phyloP scores from a whole-genome alignment of 768 basidiomycete genomes.

The Tephrocybe rancida region DNA sequence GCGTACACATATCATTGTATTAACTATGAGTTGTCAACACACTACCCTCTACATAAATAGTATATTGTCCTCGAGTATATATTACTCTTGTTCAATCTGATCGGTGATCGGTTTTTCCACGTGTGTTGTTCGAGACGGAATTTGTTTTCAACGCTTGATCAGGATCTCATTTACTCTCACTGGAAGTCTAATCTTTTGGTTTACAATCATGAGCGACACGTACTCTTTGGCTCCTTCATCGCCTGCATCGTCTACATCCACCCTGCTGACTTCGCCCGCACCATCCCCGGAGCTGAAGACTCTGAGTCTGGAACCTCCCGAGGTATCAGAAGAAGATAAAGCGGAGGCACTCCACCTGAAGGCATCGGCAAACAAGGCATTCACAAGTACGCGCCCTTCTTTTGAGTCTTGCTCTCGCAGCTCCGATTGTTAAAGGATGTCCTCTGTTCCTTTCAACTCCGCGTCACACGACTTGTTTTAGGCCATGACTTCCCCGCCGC shows the following conservation, averaged over 20 bases:
- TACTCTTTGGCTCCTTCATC: constrained; percentile 39
- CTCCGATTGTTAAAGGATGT: neutral
- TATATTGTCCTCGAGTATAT: neutral
- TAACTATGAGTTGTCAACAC: too few species aligned
- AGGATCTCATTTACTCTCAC: neutral
- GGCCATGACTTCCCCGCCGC: constrained; percentile 80
- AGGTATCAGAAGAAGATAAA: constrained; percentile 71
- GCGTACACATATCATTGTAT: neutral
- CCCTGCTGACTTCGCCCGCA: constrained; percentile 54
- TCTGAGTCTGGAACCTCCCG: constrained; percentile 44
- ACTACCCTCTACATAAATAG: neutral
- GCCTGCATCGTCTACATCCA: constrained; percentile 42
- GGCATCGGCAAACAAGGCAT: constrained; percentile 86
- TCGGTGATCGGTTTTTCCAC: constrained; percentile 8
- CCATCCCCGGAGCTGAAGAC: constrained; percentile 62
- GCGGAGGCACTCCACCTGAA: constrained; percentile 74
- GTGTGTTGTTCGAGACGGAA: constrained; percentile 2
- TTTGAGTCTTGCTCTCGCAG: constrained; percentile 1
- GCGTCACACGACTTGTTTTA: constrained; percentile 17
- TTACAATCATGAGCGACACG: constrained; percentile 30
- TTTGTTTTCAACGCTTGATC: neutral
- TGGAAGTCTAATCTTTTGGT: neutral
- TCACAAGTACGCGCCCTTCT: constrained; percentile 52
- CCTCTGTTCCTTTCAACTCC: neutral
- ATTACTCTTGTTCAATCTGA: neutral